These are phyloP conservation scores for Pleurotus tuber-regium DNA, from an alignment of 768 basidiomycete species.

Conservation along the genomic window DNA sequence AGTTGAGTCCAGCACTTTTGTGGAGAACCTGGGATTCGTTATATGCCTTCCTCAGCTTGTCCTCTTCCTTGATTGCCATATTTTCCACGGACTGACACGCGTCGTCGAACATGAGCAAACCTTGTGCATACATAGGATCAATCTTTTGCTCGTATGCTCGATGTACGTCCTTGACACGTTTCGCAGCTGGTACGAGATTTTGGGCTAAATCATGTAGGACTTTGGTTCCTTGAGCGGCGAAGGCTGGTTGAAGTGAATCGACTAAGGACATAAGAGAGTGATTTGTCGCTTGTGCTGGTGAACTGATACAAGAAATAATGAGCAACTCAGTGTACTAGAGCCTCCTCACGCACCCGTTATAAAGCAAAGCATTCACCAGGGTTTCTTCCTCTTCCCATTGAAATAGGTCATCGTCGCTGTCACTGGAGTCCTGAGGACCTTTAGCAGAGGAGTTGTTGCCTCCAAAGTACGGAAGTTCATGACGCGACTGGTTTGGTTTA, in stretches of 20 bases:
- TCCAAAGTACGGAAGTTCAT: neutral
- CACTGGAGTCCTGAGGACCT: conserved; percentile 14
- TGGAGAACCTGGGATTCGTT: conserved; percentile 40
- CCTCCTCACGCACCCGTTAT: conserved; percentile 33
- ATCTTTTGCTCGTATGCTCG: conserved; percentile 33
- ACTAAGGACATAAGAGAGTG: conserved; percentile 33
- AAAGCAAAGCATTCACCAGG: conserved; percentile 46
- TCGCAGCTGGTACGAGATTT: conserved; percentile 44
- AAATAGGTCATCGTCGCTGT: conserved; percentile 27
- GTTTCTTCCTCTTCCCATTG: conserved; percentile 54
- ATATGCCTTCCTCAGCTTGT: conserved; percentile 37
- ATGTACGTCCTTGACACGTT: conserved; percentile 42
- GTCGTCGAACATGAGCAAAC: conserved; percentile 51
- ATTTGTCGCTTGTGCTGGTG: conserved; percentile 24
- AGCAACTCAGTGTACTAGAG: neutral
- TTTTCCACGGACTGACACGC: conserved; percentile 53
- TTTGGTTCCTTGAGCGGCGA: conserved; percentile 34
- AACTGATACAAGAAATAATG: conserved; percentile 1
- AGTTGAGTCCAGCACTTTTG: too few species aligned
- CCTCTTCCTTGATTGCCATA: conserved; percentile 39
- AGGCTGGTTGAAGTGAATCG: conserved; percentile 40
- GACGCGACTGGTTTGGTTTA: neutral
- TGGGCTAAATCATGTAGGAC: conserved; percentile 40
- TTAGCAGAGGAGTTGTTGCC: neutral
- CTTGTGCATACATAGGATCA: conserved; percentile 36